Base-by-base conservation (phyloP, 2,329 filamentous ascomycete genomes). In the Pestalotiopsis sp. region DNA sequence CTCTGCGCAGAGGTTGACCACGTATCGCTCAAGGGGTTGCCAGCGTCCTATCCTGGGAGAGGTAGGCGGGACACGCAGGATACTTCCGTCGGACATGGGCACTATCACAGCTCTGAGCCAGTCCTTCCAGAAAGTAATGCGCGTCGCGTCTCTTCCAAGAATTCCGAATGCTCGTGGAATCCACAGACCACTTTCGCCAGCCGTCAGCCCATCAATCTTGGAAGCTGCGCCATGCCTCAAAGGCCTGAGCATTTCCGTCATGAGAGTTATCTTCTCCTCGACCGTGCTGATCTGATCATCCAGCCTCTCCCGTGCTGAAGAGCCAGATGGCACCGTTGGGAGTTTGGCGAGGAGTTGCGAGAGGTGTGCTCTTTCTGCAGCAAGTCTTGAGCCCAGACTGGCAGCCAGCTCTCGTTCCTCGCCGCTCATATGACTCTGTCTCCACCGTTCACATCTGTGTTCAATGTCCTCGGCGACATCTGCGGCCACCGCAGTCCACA, bases 101-200 rank as follows among this genome's bases (percentile, higher is more conserved):
- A 97, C 93, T n/a, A 96, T 86, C 11, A 98, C 88, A 6, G 95
- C 95, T 80, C 94, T 92, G 62, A 99, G 87, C 96, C 96, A 99
- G 79, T 99, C 96, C 80, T 98, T 98, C 95, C 95, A 99, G 82
- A 99, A 98, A 40, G 90, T 89, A 72, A 95, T 94, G 81, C 97
- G 88, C 70, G 90, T 91, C 13, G 87, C 86, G 78, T 99, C 96
- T 71, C 93, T 89, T 41, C 96, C 96, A 71, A 99, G 85, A 70
- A 99, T 91, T 69, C 96, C 96, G 77, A 97, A 99, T 1, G 95
- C 94, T 72, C 96, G 89, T 20, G 96, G 96, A 65, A 94, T 94
- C 96, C 96, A 99, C 70, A 98, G 90, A 2, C 95, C 96, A 66
- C 94, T 98, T 78, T 98, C 96, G 58, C 95, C 95, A 72, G 97